These are phyloP conservation scores for Astragalus membranaceus DNA, from an alignment of 306 rosid genomes.

Conservation along the genomic window DNA sequence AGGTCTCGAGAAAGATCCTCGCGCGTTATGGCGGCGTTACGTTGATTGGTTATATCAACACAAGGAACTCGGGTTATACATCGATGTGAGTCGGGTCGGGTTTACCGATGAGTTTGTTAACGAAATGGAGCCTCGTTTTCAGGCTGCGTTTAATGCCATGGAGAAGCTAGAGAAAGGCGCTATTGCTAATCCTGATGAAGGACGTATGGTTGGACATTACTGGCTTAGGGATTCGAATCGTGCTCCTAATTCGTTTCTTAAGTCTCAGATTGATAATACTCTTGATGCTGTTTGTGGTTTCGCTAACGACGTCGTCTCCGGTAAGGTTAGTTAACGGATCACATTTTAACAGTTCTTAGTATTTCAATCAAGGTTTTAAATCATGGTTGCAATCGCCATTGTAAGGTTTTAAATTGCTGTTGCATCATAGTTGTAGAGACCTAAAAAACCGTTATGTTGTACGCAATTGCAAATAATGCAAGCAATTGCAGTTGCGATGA, in stretches of 20 bases:
- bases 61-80: conserved; percentile 66
- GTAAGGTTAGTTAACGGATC: conserved; percentile 63
- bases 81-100: conserved; percentile 95
- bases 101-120: conserved; percentile 68
- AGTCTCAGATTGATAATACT: conserved; percentile 62
- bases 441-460: too few species aligned
- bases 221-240: conserved; percentile 75
- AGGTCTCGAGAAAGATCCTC: conserved; percentile 63
- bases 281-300: conserved; percentile 50
- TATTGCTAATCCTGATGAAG: conserved; percentile 94
- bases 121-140: conserved; percentile 75
- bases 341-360: neutral
- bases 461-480: too few species aligned
- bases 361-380: too few species aligned
- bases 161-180: conserved; percentile 83
- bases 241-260: conserved; percentile 65
- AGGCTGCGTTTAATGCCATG: conserved; percentile 68
- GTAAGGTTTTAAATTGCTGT: too few species aligned
- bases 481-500: too few species aligned
- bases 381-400: too few species aligned
- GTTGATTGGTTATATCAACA: conserved; percentile 93
- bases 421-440: too few species aligned
- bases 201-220: conserved; percentile 96
- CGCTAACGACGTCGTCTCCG: conserved; percentile 73
- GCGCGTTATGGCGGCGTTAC: conserved; percentile 68